Percentiles rank a stretch among this genome's conserved stretches.
Evolutionary conservation across 73 alveolate genomes (phyloP).

Genomic region (Symbiodinium natans): DNA sequence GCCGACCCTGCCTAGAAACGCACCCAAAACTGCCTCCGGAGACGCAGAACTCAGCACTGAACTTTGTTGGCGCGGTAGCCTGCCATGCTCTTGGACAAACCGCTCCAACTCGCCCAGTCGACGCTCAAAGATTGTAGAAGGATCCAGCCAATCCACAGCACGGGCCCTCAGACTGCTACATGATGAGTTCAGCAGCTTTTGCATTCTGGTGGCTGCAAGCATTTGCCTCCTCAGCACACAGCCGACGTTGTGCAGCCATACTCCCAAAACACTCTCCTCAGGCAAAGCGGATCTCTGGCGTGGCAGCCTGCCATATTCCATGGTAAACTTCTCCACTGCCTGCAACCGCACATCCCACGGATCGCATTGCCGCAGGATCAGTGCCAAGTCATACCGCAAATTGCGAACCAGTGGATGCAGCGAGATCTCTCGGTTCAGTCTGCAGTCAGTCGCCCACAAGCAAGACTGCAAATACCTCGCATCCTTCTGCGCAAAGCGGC

Average conservation of each 20-base stretch:
- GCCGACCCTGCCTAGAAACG: too few relatives aligned
- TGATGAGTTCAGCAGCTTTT: background rate
- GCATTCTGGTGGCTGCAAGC: background rate
- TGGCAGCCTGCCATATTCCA: conserved; percentile 16
- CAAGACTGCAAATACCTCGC: background rate
- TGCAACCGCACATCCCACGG: conserved; percentile 8
- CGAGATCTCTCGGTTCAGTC: background rate
- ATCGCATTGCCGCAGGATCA: background rate
- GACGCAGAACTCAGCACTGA: too few relatives aligned
- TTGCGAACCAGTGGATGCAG: background rate
- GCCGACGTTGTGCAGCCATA: background rate
- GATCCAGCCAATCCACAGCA: background rate
- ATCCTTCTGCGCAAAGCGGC: background rate
- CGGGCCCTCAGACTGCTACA: background rate
- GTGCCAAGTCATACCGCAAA: background rate
- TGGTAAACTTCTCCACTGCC: background rate
- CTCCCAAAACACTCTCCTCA: background rate
- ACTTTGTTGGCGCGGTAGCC: too few relatives aligned
- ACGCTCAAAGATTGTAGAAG: background rate
- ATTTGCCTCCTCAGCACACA: rapidly evolving
- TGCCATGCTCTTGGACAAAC: background rate
- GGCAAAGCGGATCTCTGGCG: background rate
- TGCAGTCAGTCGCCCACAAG: background rate
- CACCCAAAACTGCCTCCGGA: too few relatives aligned
- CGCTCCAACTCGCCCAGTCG: background rate